Conservation (phyloP, 305 asterid species). For the Solanum aculeatissimum region DNA sequence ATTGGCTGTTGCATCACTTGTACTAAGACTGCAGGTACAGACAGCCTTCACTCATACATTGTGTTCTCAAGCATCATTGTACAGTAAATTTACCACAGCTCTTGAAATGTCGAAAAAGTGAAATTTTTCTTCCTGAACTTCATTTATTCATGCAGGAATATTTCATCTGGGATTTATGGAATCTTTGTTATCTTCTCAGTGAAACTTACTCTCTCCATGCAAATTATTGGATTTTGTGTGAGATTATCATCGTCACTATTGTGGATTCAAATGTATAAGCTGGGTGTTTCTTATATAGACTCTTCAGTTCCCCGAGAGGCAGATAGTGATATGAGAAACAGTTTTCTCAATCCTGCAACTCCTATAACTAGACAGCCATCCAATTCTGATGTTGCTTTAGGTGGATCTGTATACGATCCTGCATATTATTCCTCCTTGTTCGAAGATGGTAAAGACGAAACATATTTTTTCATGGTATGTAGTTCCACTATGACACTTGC, state of each 20-base stretch:
- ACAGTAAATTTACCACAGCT: not conserved
- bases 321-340: conserved; percentile 65
- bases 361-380: conserved; percentile 47
- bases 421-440: conserved; percentile 67
- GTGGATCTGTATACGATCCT: conserved; percentile 73
- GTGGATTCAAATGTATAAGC: conserved; percentile 95
- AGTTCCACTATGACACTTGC: not conserved
- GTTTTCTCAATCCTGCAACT: conserved; percentile 78
- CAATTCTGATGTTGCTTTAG: conserved; percentile 49
- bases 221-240: conserved; percentile 68
- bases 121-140: not conserved
- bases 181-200: conserved; percentile 52
- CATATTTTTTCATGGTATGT: conserved; percentile 31
- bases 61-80: not conserved
- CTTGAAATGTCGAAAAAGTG: not conserved
- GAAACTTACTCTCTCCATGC: conserved; percentile 81
- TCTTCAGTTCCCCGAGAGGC: conserved; percentile 46
- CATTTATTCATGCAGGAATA: conserved; percentile 42
- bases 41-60: not conserved
- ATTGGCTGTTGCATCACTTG: not conserved
- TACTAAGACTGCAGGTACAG: not conserved
- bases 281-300: conserved; percentile 66
- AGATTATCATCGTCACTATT: conserved; percentile 69
- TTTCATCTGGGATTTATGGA: conserved; percentile 57
- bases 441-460: conserved; percentile 47